phyloP scores from a whole-genome alignment of 768 basidiomycete species.

The Termitomyces heimii region DNA sequence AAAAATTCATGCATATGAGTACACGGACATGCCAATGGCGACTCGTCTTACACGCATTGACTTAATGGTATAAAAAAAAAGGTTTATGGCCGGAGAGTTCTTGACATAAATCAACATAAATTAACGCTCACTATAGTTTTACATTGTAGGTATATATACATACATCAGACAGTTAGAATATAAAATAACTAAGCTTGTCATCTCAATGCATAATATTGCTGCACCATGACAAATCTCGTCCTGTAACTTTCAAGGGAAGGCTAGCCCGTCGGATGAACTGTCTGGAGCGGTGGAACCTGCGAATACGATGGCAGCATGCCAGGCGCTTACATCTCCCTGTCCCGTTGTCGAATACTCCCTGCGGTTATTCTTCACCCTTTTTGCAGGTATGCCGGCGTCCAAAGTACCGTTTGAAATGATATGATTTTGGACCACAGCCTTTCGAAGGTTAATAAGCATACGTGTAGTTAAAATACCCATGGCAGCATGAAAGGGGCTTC shows the following conservation, averaged over 20 bases:
- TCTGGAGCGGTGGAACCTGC: not conserved
- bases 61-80: not conserved
- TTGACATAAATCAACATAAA: not conserved
- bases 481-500: slow-evolving; percentile 41
- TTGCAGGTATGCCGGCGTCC: not conserved
- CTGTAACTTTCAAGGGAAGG: not conserved
- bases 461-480: slow-evolving; percentile 40
- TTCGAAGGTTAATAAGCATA: slow-evolving; percentile 40
- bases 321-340: not conserved
- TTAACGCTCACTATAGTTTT: not conserved
- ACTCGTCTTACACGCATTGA: no score
- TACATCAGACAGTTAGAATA: not conserved
- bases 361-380: not conserved
- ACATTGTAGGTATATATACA: not conserved
- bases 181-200: not conserved
- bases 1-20: not conserved
- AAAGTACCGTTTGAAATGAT: not conserved
- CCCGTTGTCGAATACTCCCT: not conserved
- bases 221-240: not conserved
- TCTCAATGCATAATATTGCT: not conserved
- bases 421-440: slow-evolving; percentile 18
- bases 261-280: not conserved
- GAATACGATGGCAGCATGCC: not conserved
- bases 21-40: no score
- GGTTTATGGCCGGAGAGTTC: not conserved